Base-by-base conservation (phyloP, 257 asterid species). In the Verbena officinalis region DNA sequence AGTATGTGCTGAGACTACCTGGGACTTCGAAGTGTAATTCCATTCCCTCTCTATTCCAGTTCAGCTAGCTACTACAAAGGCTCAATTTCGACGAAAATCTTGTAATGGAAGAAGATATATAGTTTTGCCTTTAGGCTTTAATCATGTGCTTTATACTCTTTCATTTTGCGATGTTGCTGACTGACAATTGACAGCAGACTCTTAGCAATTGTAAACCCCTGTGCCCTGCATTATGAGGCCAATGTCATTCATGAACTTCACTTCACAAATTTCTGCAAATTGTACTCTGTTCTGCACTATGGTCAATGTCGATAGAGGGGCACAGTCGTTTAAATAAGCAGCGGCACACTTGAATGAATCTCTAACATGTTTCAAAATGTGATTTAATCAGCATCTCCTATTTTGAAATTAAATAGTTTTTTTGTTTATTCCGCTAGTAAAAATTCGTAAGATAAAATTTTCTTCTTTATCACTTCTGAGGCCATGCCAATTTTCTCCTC, bases 1-100 rank as follows among this genome's bases (percentile, higher is more conserved):
- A 69, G 33, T 92, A 77, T 68, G 75, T 49, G 98, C 98, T 0
- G 97, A 92, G 81, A 85, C 87, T 5, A 69, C 78, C 48, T 92
- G 94, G 97, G 92, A 89, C 63, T 79, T 85, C 9, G 97, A 80
- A 67, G 69, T 92, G 87, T 89, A 85, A 92, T 77, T 51, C 67
- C 15, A 55, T 21, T 16, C 36, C 50, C 2, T 15, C 21, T 20
- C 42, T n/a, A n/a, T n/a, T n/a, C n/a, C n/a, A n/a, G 53, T 5
- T 16, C 62, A 27, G 33, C 33, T 65, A 19, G 27, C 59, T 50
- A 66, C 58, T 13, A 39, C 83, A 61, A n/a, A 48, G 69, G 13
- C 46, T 63, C 36, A 33, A 65, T 73, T 23, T 12, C 43, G 74
- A 40, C 43, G 50, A 30, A 44, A 67, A 36, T 36, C 38, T 10